Conservation (phyloP, 805 yeast genomes). For the Metschnikowia gruessii region DNA sequence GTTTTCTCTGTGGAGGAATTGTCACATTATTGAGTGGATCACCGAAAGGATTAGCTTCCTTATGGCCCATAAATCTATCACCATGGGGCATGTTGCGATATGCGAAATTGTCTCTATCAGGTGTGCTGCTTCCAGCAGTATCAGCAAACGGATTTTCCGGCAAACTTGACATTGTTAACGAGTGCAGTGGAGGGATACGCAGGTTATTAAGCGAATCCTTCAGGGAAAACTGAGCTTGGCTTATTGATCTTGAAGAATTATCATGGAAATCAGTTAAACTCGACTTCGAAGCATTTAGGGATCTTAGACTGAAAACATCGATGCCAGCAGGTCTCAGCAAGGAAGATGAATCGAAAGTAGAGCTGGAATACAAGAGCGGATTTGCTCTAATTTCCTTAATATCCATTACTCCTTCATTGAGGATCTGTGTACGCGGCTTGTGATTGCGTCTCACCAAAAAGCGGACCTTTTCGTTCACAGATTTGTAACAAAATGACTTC, state of each 20-base stretch:
- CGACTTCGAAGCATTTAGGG: background rate
- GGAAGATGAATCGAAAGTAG: slow-evolving; percentile 14
- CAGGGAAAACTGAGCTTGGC: slow-evolving; percentile 2
- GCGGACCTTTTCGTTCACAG: slow-evolving; percentile 57
- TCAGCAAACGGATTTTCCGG: slow-evolving; percentile 14
- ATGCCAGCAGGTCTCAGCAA: slow-evolving; percentile 3
- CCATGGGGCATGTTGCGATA: background rate
- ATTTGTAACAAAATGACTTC: slow-evolving; percentile 59
- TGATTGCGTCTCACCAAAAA: slow-evolving; percentile 45
- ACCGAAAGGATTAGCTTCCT: slow-evolving; percentile 1
- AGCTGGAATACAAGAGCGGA: slow-evolving; percentile 24
- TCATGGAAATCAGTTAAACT: background rate
- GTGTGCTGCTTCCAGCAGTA: background rate
- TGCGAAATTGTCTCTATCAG: background rate
- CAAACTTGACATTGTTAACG: slow-evolving; percentile 1
- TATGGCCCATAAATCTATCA: background rate
- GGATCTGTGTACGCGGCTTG: slow-evolving; percentile 33
- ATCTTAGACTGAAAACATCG: background rate
- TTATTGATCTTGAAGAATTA: slow-evolving; percentile 1
- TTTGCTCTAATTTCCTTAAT: slow-evolving; percentile 24
- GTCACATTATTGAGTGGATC: background rate
- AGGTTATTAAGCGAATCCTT: background rate
- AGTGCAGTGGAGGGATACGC: background rate
- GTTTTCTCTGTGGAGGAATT: background rate
- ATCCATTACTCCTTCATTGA: slow-evolving; percentile 30